These are phyloP conservation scores for Naganishia randhawae DNA, from an alignment of 768 basidiomycete genomes.

Conservation along the genomic window DNA sequence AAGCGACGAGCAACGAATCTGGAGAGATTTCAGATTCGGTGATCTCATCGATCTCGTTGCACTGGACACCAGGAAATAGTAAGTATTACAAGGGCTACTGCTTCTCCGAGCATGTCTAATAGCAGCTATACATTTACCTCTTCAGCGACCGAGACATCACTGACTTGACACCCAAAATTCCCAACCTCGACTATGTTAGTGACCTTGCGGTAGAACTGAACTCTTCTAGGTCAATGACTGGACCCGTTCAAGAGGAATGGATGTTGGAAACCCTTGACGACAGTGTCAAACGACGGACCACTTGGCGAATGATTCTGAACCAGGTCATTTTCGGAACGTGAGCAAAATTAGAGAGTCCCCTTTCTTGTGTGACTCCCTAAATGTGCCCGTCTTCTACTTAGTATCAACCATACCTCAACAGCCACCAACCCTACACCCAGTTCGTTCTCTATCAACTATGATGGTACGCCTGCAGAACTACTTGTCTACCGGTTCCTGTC, in stretches of 20 bases:
- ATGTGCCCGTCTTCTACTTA: neutral
- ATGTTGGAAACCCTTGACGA: conserved; percentile 56
- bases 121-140: conserved; percentile 50
- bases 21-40: conserved; percentile 64
- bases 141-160: conserved; percentile 58
- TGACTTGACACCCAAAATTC: conserved; percentile 59
- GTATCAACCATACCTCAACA: conserved; percentile 54
- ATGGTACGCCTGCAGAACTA: conserved; percentile 30
- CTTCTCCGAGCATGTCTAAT: neutral
- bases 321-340: conserved; percentile 57
- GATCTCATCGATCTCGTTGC: conserved; percentile 61
- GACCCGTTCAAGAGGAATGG: conserved; percentile 60
- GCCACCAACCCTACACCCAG: conserved; percentile 37
- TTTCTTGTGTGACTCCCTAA: neutral
- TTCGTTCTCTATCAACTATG: conserved; percentile 50
- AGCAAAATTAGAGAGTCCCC: neutral
- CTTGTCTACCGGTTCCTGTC: no score
- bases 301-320: conserved; percentile 61
- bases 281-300: conserved; percentile 56
- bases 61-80: conserved; percentile 58
- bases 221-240: conserved; percentile 57
- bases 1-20: conserved; percentile 60
- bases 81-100: neutral
- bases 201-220: conserved; percentile 54
- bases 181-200: conserved; percentile 56